Conservation (phyloP, 345 rosid species). For the Heritiera littoralis region DNA sequence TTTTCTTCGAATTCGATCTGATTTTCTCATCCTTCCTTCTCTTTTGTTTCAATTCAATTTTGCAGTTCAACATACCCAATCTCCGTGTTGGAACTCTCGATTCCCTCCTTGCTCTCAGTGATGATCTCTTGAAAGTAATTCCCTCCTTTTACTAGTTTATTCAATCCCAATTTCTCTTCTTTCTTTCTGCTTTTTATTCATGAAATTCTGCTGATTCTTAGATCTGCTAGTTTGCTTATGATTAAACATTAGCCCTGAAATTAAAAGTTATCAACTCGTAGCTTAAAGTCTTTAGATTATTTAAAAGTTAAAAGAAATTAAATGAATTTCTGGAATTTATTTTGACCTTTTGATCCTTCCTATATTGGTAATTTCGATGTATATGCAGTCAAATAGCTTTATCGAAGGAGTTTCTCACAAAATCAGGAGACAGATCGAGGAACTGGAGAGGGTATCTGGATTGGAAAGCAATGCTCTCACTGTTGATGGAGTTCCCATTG, state of each 20-base stretch:
- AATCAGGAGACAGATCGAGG: conserved; percentile 98
- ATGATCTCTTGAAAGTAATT: conserved; percentile 87
- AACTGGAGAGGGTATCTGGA: conserved; percentile 81
- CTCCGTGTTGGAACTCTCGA: conserved; percentile 98
- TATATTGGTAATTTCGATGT: conserved; percentile 2
- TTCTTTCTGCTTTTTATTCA: conserved; percentile 7
- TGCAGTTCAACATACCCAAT: conserved; percentile 90
- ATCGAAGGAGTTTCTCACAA: conserved; percentile 92
- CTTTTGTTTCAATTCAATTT: background rate
- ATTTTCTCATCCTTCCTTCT: background rate
- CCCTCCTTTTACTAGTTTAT: background rate
- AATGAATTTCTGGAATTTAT: background rate
- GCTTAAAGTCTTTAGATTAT: background rate
- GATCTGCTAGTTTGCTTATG: background rate
- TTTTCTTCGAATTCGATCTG: background rate
- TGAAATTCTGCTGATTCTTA: conserved; percentile 8
- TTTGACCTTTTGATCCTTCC: background rate
- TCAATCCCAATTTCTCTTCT: background rate
- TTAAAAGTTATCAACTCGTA: background rate
- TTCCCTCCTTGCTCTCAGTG: conserved; percentile 92
- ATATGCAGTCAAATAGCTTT: conserved; percentile 77
- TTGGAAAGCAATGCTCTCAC: conserved; percentile 80
- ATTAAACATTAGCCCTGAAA: background rate
- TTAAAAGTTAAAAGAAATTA: background rate
- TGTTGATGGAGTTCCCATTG: conserved; percentile 96